These are phyloP conservation scores for Phytophthora ramorum DNA, from an alignment of 352 stramenopile genomes.

Conservation along the genomic window DNA sequence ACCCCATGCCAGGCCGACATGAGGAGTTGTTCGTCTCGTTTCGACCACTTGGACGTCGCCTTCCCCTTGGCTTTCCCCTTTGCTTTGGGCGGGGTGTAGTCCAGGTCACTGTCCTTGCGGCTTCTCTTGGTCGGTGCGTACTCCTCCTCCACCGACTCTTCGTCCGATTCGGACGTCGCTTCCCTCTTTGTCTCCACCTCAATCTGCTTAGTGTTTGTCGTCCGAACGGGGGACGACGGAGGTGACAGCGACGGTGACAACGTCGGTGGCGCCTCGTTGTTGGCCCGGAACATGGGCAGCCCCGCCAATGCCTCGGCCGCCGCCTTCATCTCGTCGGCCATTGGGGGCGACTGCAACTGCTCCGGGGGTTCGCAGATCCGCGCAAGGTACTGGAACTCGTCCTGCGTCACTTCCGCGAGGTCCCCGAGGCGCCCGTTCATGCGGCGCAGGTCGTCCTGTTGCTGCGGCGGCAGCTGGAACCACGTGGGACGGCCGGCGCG, in stretches of 20 bases:
- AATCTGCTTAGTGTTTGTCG: background rate
- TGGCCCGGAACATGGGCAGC: slow-evolving; percentile 35
- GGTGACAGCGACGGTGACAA: slow-evolving; percentile 26
- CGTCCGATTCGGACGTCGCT: slow-evolving; percentile 3
- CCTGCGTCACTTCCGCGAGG: slow-evolving; percentile 21
- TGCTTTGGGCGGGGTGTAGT: slow-evolving; percentile 33
- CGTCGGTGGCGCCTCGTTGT: slow-evolving; percentile 3
- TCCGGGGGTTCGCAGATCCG: slow-evolving; percentile 22
- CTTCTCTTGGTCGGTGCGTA: slow-evolving; percentile 7
- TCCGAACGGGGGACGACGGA: slow-evolving; percentile 18
- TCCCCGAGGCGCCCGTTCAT: slow-evolving; percentile 37
- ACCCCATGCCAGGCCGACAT: slow-evolving; percentile 45
- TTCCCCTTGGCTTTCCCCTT: slow-evolving; percentile 34
- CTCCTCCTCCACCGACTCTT: slow-evolving; percentile 4
- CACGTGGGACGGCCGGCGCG: slow-evolving; percentile 26
- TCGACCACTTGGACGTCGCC: slow-evolving; percentile 35
- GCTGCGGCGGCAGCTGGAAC: slow-evolving; percentile 30
- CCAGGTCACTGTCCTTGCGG: slow-evolving; percentile 12
- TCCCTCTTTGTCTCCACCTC: background rate
- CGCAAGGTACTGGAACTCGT: slow-evolving; percentile 30
- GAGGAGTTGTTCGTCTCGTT: slow-evolving; percentile 34
- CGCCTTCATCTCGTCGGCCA: slow-evolving; percentile 43
- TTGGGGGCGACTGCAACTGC: slow-evolving; percentile 4
- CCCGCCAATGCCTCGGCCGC: slow-evolving; percentile 43
- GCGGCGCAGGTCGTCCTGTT: slow-evolving; percentile 31